Evolutionary conservation across 129 eudicot genomes (phyloP).

Genomic region (Glebionis coronaria): DNA sequence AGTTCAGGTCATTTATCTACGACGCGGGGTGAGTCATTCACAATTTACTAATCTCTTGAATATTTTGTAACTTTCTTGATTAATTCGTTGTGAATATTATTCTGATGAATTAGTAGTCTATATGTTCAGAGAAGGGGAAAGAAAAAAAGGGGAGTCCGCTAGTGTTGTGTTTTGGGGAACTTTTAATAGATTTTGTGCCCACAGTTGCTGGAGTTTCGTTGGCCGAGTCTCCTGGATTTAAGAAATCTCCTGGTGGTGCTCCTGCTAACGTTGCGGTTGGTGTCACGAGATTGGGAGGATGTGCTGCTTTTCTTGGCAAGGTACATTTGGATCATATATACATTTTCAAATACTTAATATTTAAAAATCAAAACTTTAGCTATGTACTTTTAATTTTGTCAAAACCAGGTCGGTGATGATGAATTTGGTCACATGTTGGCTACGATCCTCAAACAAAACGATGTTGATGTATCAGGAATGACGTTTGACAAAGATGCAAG

Average conservation of each 20-base stretch:
- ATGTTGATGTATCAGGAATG: slow-evolving; percentile 43
- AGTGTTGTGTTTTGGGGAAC: slow-evolving; percentile 60
- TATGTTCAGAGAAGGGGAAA: slow-evolving; percentile 16
- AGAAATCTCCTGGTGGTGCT: slow-evolving; percentile 70
- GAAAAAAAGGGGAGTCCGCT: slow-evolving; percentile 15
- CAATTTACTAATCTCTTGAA: not conserved
- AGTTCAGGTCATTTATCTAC: not conserved
- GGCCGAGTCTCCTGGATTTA: slow-evolving; percentile 59
- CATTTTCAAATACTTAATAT: not conserved
- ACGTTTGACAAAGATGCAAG: slow-evolving; percentile 44
- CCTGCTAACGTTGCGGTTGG: slow-evolving; percentile 64
- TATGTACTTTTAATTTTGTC: not conserved
- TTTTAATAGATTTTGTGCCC: slow-evolving; percentile 64
- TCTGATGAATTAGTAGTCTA: not conserved
- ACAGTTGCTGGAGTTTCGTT: slow-evolving; percentile 58
- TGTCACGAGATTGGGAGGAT: slow-evolving; percentile 55
- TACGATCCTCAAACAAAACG: slow-evolving; percentile 38
- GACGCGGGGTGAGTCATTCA: slow-evolving; percentile 5
- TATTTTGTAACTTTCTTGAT: not conserved
- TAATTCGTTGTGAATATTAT: not conserved
- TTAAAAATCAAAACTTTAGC: not conserved
- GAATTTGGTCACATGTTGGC: slow-evolving; percentile 55
- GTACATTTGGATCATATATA: slow-evolving; percentile 16
- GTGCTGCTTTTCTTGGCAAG: slow-evolving; percentile 63
- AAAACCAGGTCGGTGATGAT: slow-evolving; percentile 43